Conservation (phyloP, 805 yeast genomes). For the Wickerhamiella dianesei region DNA sequence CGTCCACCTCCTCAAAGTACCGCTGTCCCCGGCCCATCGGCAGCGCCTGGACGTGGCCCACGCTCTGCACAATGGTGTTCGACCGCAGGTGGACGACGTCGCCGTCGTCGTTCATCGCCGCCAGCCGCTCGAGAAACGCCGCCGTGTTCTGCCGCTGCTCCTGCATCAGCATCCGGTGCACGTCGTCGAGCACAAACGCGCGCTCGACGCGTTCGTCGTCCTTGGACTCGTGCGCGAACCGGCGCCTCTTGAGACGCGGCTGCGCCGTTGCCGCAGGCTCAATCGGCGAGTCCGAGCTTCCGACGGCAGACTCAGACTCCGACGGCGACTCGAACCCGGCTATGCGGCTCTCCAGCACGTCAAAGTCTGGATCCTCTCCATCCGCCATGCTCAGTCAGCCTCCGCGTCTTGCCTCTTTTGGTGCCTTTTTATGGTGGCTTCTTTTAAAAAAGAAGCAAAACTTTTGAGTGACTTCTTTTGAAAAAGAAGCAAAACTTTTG, state of each 20-base stretch:
- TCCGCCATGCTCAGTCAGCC: neutral
- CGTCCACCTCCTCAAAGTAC: neutral
- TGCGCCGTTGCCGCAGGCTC: neutral
- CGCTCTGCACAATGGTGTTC: constrained; percentile 9
- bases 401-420: too few relatives aligned
- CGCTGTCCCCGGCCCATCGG: neutral
- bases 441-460: too few relatives aligned
- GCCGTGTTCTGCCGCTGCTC: constrained; percentile 9
- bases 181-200: neutral
- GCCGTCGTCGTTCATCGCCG: constrained; percentile 11
- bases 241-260: neutral
- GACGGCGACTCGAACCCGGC: neutral
- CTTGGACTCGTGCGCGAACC: neutral
- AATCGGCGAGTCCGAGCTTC: neutral
- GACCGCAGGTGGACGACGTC: constrained; percentile 15
- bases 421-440: too few relatives aligned
- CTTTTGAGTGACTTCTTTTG: too few relatives aligned
- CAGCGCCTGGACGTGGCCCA: constrained; percentile 16
- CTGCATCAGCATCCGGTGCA: neutral
- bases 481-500: too few relatives aligned
- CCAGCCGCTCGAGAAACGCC: constrained; percentile 8
- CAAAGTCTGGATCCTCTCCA: neutral
- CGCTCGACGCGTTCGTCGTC: neutral
- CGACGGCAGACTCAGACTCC: neutral
- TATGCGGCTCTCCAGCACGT: neutral